Evolutionary conservation across 257 asterid genomes (phyloP).

Genomic region (Scutellaria galericulata): DNA sequence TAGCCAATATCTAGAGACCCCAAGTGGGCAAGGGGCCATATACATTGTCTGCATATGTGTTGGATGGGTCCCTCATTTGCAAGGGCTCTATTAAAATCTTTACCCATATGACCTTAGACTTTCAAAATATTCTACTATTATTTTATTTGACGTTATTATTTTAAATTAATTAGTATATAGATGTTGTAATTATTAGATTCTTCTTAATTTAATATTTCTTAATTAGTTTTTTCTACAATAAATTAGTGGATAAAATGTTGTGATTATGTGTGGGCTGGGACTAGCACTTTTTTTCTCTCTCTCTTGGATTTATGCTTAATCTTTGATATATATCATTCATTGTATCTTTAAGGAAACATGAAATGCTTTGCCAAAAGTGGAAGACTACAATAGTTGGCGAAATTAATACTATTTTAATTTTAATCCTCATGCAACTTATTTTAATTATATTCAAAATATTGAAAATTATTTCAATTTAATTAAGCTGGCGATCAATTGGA

Average conservation of each 20-base stretch:
- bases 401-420: background rate
- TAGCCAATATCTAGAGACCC: background rate
- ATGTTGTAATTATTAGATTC: conserved; percentile 2
- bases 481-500: background rate
- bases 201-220: background rate
- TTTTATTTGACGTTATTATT: no score
- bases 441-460: background rate
- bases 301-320: background rate
- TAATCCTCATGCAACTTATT: background rate
- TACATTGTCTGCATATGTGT: background rate
- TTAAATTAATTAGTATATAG: background rate
- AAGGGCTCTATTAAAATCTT: background rate
- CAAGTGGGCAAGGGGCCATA: no score
- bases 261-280: conserved; percentile 14
- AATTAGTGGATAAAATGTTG: no score
- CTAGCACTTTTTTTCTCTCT: background rate
- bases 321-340: background rate
- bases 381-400: background rate
- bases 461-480: background rate
- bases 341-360: background rate
- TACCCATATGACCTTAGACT: no score
- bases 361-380: background rate
- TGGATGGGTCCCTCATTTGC: background rate
- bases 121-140: no score
- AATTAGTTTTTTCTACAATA: background rate